Conservation (phyloP, 345 rosid genomes). For the Lepidium africanum region DNA sequence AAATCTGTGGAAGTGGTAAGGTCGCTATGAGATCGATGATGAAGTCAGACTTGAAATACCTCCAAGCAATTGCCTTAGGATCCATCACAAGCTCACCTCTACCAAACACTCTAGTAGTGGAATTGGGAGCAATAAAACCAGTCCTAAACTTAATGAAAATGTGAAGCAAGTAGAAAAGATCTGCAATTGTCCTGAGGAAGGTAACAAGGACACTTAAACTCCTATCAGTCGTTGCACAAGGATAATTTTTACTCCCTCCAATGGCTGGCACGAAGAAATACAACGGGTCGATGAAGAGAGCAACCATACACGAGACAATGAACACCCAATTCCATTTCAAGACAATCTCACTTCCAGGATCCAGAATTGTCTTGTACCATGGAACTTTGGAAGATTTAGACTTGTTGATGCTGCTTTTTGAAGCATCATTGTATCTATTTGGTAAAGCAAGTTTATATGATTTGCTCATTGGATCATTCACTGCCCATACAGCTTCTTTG, state of each 20-base stretch:
- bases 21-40: constrained; percentile 79
- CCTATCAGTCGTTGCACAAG: constrained; percentile 61
- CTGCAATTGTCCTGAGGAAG: constrained; percentile 67
- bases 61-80: constrained; percentile 62
- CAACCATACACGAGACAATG: constrained; percentile 64
- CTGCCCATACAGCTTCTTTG: constrained; percentile 38
- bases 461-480: constrained; percentile 38
- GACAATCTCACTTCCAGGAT: constrained; percentile 80
- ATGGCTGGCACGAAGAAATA: constrained; percentile 73
- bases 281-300: constrained; percentile 83
- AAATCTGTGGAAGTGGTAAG: constrained; percentile 87
- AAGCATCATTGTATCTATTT: constrained; percentile 36
- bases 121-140: constrained; percentile 73
- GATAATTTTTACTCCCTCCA: constrained; percentile 29
- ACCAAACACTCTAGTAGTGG: constrained; percentile 68
- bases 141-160: constrained; percentile 84
- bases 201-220: constrained; percentile 55
- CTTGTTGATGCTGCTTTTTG: constrained; percentile 37
- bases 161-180: constrained; percentile 77
- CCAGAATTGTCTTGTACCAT: constrained; percentile 69
- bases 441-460: constrained; percentile 44
- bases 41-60: constrained; percentile 75
- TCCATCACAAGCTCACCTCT: constrained; percentile 97
- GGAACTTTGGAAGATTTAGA: constrained; percentile 34
- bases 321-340: constrained; percentile 80